phyloP scores from a whole-genome alignment of 768 basidiomycete species.

The Mycena leptocephala region DNA sequence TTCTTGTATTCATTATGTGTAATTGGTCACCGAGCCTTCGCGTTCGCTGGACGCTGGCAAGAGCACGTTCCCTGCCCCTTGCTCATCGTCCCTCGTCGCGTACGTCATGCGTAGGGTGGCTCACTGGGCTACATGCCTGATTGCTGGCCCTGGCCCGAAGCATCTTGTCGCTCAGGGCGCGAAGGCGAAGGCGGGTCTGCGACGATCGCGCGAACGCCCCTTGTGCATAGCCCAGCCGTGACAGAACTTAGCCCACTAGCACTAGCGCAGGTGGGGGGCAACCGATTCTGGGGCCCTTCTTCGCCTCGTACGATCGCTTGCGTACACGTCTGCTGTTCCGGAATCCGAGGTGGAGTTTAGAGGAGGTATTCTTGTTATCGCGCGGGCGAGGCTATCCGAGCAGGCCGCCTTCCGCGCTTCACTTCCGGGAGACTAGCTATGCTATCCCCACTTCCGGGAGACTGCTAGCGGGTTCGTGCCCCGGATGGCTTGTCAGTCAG shows the following conservation, averaged over 20 bases:
- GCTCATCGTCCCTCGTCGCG: background rate
- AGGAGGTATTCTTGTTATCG: conserved; percentile 26
- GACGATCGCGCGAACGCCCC: background rate
- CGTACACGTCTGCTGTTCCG: conserved; percentile 1
- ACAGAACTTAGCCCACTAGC: background rate
- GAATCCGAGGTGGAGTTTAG: conserved; percentile 18
- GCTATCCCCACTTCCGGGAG: conserved; percentile 11
- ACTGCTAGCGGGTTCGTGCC: background rate
- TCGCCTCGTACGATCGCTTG: conserved; percentile 22
- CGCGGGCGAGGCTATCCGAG: background rate
- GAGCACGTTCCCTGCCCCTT: background rate
- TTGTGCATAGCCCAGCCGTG: background rate
- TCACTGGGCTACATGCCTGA: background rate
- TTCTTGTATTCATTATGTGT: conserved; percentile 26
- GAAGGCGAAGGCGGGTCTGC: background rate
- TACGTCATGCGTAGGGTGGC: background rate
- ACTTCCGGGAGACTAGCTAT: conserved; percentile 23
- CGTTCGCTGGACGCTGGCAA: background rate
- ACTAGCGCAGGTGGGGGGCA: too few relatives aligned
- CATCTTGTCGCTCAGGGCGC: background rate
- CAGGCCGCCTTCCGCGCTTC: background rate
- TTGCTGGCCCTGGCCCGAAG: background rate
- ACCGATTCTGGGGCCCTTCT: background rate
- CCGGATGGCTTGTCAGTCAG: background rate
- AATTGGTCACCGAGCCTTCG: conserved; percentile 21